Base-by-base conservation (phyloP, 2,329 filamentous ascomycete species). In the Ilyonectria robusta region DNA sequence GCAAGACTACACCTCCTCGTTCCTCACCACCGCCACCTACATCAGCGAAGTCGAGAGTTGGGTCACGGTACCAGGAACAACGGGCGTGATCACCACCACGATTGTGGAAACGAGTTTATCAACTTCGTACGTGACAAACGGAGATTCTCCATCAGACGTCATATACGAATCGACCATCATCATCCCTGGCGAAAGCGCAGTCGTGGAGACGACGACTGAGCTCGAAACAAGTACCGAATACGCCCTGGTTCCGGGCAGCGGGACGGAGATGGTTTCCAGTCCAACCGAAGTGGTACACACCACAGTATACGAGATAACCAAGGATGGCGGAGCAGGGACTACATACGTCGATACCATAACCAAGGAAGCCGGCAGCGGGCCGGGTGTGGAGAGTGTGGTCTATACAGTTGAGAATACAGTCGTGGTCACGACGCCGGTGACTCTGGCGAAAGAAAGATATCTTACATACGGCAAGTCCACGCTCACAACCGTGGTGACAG, bases 61-160 rank as follows among this genome's bases (percentile, higher is more conserved):
- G 2, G 46, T 59, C 2, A 59, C 57, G 15, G 57, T 59, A 9
- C 57, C 57, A 4, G 57, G 57, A 13, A 59, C 57, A 6, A 59
- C 57, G 2, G 46, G 15, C 13, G 21, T 51, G 3, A 9, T 50
- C 4, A 59, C 57, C 17, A 51, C 57, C 31, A 15, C 31, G 2
- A 15, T n/a, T 9, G 46, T 40, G 7, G 4, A 31, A 6, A 4
- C 57, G 11, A 17, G 47, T 5, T 19, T 51, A 21, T 40, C 31
- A 11, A 40, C 57, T 2, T 51, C 26, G 23, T 40, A 19, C 46
- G 26, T 23, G 2, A 42, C 35, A 31, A 11, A 42, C 6, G 40
- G 15, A 42, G 40, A 42, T 4, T n/a, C 40, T 42, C 40, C 40
- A 2, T n/a, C 15, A n/a, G 17, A n/a, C 15, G n/a, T n/a, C 6